Percentiles rank a stretch among this genome's conserved stretches.
phyloP scores from a whole-genome alignment of 768 basidiomycete species.

The Russula compacta region DNA sequence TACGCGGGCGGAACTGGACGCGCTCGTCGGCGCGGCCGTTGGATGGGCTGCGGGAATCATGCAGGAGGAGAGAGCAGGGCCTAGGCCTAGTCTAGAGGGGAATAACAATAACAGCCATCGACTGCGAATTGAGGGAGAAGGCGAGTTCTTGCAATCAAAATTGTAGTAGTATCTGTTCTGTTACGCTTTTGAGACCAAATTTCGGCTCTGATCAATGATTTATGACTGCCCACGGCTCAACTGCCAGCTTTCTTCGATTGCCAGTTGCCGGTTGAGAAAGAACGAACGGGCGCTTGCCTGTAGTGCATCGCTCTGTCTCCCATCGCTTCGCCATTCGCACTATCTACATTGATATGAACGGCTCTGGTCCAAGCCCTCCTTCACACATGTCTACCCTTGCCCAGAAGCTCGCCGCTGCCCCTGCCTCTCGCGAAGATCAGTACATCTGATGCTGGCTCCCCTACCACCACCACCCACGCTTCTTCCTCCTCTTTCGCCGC shows the following conservation, averaged over 20 bases:
- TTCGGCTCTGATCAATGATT: no score
- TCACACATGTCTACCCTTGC: constrained; percentile 26
- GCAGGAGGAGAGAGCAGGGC: background rate
- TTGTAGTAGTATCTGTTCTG: constrained; percentile 28
- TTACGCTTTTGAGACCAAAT: background rate
- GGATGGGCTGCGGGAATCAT: constrained; percentile 32
- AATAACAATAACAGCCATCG: no score
- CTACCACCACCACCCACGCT: background rate
- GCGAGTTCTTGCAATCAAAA: background rate
- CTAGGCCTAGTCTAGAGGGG: no score
- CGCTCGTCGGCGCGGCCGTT: constrained; percentile 42
- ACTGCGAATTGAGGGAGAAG: background rate
- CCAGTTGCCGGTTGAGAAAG: no score
- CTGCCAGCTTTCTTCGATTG: no score
- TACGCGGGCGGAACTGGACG: constrained; percentile 49
- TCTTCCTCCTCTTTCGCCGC: background rate
- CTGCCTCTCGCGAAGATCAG: constrained; percentile 56
- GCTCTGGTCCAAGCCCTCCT: no score
- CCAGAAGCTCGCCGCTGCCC: constrained; percentile 40
- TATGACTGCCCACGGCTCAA: background rate
- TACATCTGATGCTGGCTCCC: constrained; percentile 62
- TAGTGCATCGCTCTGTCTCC: no score
- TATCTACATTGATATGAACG: no score
- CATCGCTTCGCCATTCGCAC: no score
- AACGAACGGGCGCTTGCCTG: no score